Evolutionary conservation across 192 early-diverging fungal genomes (phyloP).

Genomic region (Coemansia sp.): DNA sequence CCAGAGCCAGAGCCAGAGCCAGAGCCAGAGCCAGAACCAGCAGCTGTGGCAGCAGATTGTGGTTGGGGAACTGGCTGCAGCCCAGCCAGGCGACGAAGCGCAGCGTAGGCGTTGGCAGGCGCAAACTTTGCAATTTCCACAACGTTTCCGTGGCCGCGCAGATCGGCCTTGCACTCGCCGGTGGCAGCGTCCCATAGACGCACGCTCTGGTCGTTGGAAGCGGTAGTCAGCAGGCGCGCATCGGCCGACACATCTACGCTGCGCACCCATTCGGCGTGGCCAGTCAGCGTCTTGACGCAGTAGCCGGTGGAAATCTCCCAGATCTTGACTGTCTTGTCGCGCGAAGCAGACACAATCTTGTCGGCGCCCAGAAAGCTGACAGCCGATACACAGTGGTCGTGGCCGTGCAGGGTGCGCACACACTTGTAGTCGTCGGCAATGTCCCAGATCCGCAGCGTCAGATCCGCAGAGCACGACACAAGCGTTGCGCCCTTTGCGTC

Average conservation of each 20-base stretch:
- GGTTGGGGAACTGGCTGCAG: constrained; percentile 21
- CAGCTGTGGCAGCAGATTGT: not conserved
- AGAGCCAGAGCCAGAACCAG: no score
- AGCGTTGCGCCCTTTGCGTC: constrained; percentile 79
- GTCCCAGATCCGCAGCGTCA: constrained; percentile 93
- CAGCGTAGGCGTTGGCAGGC: constrained; percentile 65
- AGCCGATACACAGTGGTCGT: constrained; percentile 90
- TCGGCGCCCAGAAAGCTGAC: constrained; percentile 80
- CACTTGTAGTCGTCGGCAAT: constrained; percentile 80
- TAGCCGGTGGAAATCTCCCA: constrained; percentile 84
- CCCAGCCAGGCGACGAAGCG: constrained; percentile 70
- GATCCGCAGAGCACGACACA: constrained; percentile 89
- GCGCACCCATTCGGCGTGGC: constrained; percentile 91
- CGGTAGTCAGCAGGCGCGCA: constrained; percentile 70
- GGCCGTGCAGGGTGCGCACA: constrained; percentile 82
- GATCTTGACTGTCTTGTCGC: constrained; percentile 87
- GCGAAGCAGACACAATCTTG: constrained; percentile 81
- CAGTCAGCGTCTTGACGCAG: constrained; percentile 76
- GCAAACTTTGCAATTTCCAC: constrained; percentile 89
- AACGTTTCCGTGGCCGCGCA: constrained; percentile 94
- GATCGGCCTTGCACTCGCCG: constrained; percentile 75
- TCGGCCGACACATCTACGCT: constrained; percentile 68
- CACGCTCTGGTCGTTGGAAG: constrained; percentile 88
- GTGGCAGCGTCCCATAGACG: constrained; percentile 74
- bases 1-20: constrained; percentile 2